These are phyloP conservation scores for Cucurbita argyrosperma DNA, from an alignment of 306 rosid genomes.

Conservation along the genomic window DNA sequence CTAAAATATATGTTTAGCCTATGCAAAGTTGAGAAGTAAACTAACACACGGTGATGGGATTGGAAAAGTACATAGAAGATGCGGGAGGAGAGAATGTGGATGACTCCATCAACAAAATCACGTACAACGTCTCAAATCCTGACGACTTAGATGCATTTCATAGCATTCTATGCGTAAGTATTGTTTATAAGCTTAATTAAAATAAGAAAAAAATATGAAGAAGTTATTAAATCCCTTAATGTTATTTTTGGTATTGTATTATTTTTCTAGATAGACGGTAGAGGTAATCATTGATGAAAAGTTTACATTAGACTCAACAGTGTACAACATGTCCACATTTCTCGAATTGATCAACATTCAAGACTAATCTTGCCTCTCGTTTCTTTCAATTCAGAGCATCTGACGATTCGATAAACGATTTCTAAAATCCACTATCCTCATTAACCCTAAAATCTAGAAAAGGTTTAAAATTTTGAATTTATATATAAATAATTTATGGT, in stretches of 20 bases:
- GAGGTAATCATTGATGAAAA: slow-evolving; percentile 85
- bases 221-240: no score
- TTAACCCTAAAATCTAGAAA: slow-evolving; percentile 12
- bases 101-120: slow-evolving; percentile 48
- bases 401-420: slow-evolving; percentile 79
- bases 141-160: no score
- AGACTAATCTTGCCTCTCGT: slow-evolving; percentile 79
- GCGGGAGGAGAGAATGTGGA: slow-evolving; percentile 77
- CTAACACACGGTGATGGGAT: neutral
- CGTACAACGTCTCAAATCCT: slow-evolving; percentile 55
- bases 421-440: slow-evolving; percentile 32
- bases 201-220: no score
- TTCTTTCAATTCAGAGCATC: slow-evolving; percentile 59
- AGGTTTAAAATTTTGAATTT: no score
- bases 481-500: no score
- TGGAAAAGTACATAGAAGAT: slow-evolving; percentile 55
- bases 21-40: neutral
- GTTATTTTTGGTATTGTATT: no score
- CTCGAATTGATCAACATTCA: slow-evolving; percentile 50
- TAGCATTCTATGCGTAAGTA: no score
- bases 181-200: no score
- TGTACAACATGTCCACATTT: slow-evolving; percentile 47
- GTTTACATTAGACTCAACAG: slow-evolving; percentile 30
- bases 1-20: no score
- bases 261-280: no score